phyloP scores from a whole-genome alignment of 192 early-diverging fungal genomes.

The Coemansia sp. region DNA sequence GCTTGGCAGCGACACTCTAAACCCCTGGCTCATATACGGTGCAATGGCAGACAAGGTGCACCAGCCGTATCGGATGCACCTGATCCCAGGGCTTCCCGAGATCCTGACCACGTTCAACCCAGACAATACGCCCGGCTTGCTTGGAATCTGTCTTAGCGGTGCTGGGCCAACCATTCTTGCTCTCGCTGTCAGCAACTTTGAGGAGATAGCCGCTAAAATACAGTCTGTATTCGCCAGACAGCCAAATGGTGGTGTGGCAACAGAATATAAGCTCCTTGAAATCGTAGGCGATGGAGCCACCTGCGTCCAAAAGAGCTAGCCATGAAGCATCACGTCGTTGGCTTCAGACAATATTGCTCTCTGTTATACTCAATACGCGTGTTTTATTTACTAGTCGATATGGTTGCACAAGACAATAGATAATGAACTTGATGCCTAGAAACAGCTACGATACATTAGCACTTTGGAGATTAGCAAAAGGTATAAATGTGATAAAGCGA shows the following conservation, averaged over 20 bases:
- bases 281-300: constrained; percentile 52
- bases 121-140: constrained; percentile 74
- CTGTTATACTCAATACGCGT: too few species aligned
- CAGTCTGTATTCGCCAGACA: constrained; percentile 39
- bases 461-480: neutral
- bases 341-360: too few species aligned
- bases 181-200: constrained; percentile 83
- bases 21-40: constrained; percentile 78
- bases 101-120: constrained; percentile 77
- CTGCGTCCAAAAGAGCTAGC: constrained; percentile 27
- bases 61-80: constrained; percentile 90
- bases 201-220: constrained; percentile 69
- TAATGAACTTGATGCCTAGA: neutral
- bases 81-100: constrained; percentile 92
- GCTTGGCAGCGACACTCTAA: constrained; percentile 69
- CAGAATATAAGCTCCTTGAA: constrained; percentile 49
- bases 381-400: too few species aligned
- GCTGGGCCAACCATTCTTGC: constrained; percentile 97
- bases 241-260: constrained; percentile 36
- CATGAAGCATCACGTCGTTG: neutral
- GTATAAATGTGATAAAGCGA: neutral
- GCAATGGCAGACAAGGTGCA: constrained; percentile 98
- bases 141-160: constrained; percentile 93
- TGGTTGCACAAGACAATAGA: too few species aligned
- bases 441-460: neutral